Evolutionary conservation across 2,329 filamentous ascomycete species (phyloP), one percentile per base, ranked within the genome.

Genomic region (Colletotrichum sp.): DNA sequence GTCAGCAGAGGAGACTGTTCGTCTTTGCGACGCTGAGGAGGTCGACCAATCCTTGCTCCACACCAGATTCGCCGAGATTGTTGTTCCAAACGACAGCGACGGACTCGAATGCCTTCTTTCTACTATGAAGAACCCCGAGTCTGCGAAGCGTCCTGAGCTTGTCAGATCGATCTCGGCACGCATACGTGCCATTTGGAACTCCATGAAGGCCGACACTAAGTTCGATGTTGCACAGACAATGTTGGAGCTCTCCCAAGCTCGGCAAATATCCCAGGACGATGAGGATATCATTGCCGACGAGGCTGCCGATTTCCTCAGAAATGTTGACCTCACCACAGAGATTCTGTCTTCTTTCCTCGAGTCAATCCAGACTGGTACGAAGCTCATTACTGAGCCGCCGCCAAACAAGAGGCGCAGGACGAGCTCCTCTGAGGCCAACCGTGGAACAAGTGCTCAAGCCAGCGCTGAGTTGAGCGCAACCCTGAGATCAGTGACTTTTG

Each of bases 401-500:
- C 90, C 94, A 3, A 93, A 93, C 78, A 98, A 98, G 87, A 90
- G 95, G 77, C 92, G 95, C 81, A 91, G 95, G 72, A 95, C 92
- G 1, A 98, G 95, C 84, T 92, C 93, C 71, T 93, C 91, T 18
- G 94, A 95, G 78, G 90, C 91, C 78, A 90, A 92, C 71, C 87
- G 88, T 70, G 91, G 90, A 63, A 87, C 92, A 70, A 89, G 90
- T 44, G 87, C 90, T 16, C 91, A 93, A 78, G 90, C 93, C 72
- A 91, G 92, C 39, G 89, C 90, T 8, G 92, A 95, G 81, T 85
- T 96, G 34, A 91, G 91, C 78, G 89, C 90, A 64, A 90, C 93
- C 8, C 89, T 98, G 77, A 92, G 92, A 79, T 94, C 94, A 80
- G 91, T 96, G 71, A 98, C 96, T 0, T 93, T 98, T 81, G 95